phyloP scores from a whole-genome alignment of 257 asterid species.

The Nyctanthes arbortristis region DNA sequence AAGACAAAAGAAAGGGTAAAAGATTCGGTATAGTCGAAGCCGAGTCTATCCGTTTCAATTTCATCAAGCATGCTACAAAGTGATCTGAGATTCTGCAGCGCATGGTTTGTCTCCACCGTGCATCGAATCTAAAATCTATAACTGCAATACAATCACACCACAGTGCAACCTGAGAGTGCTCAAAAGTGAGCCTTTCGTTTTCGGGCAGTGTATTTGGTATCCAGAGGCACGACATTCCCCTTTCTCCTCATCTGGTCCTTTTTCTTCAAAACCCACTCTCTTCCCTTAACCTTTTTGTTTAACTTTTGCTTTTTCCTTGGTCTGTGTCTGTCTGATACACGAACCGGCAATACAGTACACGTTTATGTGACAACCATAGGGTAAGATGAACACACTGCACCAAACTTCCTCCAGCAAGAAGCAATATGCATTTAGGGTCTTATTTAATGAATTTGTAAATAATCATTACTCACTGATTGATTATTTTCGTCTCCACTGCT shows the following conservation, averaged over 20 bases:
- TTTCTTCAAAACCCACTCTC: constrained; percentile 70
- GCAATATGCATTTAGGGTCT: not conserved
- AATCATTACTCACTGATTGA: constrained; percentile 50
- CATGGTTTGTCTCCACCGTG: no score
- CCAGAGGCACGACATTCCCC: constrained; percentile 73
- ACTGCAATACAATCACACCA: not conserved
- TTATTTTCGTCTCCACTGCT: constrained; percentile 77
- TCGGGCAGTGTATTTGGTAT: constrained; percentile 84
- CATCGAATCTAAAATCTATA: not conserved
- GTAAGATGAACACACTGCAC: constrained; percentile 5
- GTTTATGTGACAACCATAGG: not conserved
- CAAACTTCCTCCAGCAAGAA: not conserved
- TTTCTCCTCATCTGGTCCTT: constrained; percentile 81
- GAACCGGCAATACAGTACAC: constrained; percentile 45
- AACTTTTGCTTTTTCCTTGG: constrained; percentile 79
- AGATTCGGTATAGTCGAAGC: not conserved
- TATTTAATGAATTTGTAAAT: not conserved
- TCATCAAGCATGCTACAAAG: not conserved
- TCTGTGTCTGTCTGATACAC: constrained; percentile 72
- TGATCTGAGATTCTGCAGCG: not conserved
- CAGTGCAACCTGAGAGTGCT: constrained; percentile 4
- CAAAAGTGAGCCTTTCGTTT: constrained; percentile 79
- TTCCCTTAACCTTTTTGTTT: constrained; percentile 78
- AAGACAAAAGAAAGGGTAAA: not conserved
- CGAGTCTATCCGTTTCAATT: not conserved